phyloP scores from a whole-genome alignment of 768 basidiomycete genomes.

The Lactarius hatsudake region DNA sequence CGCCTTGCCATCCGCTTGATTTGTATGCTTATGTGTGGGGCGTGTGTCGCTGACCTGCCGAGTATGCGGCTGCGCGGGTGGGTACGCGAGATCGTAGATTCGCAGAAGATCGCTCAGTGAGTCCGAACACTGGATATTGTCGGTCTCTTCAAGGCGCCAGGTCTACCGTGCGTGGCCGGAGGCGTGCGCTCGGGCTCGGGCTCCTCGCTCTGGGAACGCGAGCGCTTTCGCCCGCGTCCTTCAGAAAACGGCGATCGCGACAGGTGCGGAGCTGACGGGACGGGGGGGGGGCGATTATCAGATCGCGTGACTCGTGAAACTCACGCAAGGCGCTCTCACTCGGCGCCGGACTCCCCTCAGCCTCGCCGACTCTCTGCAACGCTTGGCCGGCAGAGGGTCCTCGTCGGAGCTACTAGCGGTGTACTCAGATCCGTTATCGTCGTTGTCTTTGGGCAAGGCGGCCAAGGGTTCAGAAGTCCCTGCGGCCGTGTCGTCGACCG shows the following conservation, averaged over 20 bases:
- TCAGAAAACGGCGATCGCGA: neutral
- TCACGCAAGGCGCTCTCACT: neutral
- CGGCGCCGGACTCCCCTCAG: neutral
- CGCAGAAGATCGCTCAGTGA: too few relatives aligned
- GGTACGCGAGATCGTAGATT: too few relatives aligned
- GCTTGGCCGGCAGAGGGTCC: neutral
- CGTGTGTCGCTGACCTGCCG: neutral
- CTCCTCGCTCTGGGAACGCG: neutral
- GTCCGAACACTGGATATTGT: too few relatives aligned
- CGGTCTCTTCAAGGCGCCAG: neutral
- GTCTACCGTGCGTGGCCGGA: neutral
- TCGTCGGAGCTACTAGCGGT: neutral
- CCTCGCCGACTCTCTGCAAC: neutral
- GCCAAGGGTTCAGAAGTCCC: neutral
- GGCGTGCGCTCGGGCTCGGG: neutral
- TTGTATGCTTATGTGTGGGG: too few relatives aligned
- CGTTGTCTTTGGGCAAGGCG: neutral
- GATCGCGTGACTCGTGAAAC: neutral
- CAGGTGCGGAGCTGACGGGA: too few relatives aligned
- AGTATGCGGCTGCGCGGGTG: too few relatives aligned
- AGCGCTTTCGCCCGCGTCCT: neutral
- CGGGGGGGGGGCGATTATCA: neutral
- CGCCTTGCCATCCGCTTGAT: too few relatives aligned
- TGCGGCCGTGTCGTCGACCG: neutral
- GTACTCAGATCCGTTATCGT: neutral